Conservation (phyloP, 768 basidiomycete species). For the Leccinellum luteum region DNA sequence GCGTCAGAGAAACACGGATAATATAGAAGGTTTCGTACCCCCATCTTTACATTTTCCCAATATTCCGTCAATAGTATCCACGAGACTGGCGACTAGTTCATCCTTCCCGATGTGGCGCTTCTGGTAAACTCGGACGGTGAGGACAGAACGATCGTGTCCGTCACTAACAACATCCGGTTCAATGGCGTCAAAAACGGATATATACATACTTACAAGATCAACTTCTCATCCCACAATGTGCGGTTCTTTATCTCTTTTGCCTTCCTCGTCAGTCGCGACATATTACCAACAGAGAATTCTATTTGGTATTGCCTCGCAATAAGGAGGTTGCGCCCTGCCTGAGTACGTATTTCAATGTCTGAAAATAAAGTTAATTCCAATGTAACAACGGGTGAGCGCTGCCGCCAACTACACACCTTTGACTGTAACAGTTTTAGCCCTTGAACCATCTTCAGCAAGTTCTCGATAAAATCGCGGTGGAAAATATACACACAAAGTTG, state of each 20-base stretch:
- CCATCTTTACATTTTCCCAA: not conserved
- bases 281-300: not conserved
- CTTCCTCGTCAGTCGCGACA: not conserved
- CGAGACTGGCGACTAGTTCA: not conserved
- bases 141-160: not conserved
- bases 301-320: not conserved
- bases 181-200: not conserved
- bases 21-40: not conserved
- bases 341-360: slow-evolving; percentile 3
- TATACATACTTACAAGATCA: not conserved
- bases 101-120: not conserved
- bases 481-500: too few species aligned
- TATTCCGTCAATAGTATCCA: not conserved
- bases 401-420: not conserved
- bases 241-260: not conserved
- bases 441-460: not conserved
- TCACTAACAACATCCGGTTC: not conserved
- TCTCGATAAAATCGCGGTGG: too few species aligned
- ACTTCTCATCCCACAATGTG: not conserved
- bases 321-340: not conserved
- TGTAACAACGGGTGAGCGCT: not conserved
- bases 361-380: not conserved
- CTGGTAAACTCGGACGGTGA: not conserved
- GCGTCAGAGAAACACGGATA: not conserved
- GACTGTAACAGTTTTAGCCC: not conserved